These are phyloP conservation scores for Phaeodactylum tricornutum DNA, from an alignment of 108 stramenopile species.

Conservation along the genomic window DNA sequence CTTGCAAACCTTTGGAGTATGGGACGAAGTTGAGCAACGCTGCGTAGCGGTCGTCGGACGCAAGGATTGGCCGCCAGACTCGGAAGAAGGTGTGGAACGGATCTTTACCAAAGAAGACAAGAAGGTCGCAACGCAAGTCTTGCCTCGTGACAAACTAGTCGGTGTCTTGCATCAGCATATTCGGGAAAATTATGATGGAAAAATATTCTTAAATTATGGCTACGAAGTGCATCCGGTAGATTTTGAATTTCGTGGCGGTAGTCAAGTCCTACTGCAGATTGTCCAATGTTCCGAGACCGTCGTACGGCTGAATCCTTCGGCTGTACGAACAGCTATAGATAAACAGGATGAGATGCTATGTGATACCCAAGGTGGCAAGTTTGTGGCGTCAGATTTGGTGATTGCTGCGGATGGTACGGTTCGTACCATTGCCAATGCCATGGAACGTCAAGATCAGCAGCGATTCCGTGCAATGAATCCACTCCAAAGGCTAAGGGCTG, in stretches of 20 bases:
- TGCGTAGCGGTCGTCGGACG: constrained; percentile 63
- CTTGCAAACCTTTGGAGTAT: constrained; percentile 55
- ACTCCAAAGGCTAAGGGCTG: constrained; percentile 23
- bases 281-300: constrained; percentile 12
- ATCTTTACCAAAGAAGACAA: constrained; percentile 43
- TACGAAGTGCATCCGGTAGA: constrained; percentile 46
- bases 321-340: not conserved
- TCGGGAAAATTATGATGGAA: constrained; percentile 26
- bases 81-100: constrained; percentile 47
- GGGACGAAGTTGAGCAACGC: constrained; percentile 44
- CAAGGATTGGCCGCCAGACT: constrained; percentile 73
- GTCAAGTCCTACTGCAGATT: constrained; percentile 7
- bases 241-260: constrained; percentile 19
- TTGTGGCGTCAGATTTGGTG: constrained; percentile 30
- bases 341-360: constrained; percentile 17
- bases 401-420: constrained; percentile 68
- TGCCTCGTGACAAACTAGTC: constrained; percentile 71
- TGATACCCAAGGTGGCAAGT: constrained; percentile 14
- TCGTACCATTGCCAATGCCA: constrained; percentile 54
- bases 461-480: constrained; percentile 24
- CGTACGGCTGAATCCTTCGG: constrained; percentile 7
- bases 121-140: constrained; percentile 52
- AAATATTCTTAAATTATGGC: constrained; percentile 42
- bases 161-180: constrained; percentile 59
- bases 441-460: constrained; percentile 39